Conservation (phyloP, 352 stramenopile genomes). For the Elongisporangium senticosum region DNA sequence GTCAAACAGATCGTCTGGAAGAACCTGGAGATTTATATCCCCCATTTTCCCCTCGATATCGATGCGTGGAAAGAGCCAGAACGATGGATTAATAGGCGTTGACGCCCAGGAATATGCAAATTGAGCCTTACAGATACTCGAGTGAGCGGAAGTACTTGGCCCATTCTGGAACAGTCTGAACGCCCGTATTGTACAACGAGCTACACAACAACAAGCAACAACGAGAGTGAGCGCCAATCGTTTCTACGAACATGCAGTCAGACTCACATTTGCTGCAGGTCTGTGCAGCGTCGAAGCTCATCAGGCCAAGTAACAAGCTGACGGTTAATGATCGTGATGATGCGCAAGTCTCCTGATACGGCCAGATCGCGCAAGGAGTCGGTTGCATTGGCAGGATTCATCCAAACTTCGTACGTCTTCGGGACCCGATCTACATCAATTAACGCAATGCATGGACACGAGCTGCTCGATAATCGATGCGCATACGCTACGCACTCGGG, state of each 20-base stretch:
- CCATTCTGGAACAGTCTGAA: constrained; percentile 14
- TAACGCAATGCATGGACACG: constrained; percentile 27
- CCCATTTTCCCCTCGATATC: constrained; percentile 25
- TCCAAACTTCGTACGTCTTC: constrained; percentile 21
- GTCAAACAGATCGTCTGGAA: constrained; percentile 21
- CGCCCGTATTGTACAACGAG: constrained; percentile 13
- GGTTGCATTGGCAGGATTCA: constrained; percentile 18
- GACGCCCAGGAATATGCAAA: background rate
- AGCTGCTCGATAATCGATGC: constrained; percentile 1
- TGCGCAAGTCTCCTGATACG: constrained; percentile 18
- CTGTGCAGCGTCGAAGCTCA: constrained; percentile 18
- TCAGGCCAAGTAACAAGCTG: constrained; percentile 20
- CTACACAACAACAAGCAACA: constrained; percentile 1
- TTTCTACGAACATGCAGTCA: background rate
- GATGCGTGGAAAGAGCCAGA: background rate
- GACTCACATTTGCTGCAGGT: constrained; percentile 27
- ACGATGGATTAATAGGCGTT: background rate
- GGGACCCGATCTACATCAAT: constrained; percentile 19
- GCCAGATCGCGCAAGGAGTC: constrained; percentile 22
- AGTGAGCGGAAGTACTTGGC: constrained; percentile 10
- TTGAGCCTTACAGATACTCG: constrained; percentile 17
- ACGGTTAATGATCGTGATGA: constrained; percentile 28
- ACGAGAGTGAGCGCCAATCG: background rate
- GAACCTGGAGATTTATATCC: constrained; percentile 7
- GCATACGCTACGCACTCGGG: background rate